These are phyloP conservation scores for Nakazawaea ambrosiae DNA, from an alignment of 805 yeast genomes.

Conservation along the genomic window DNA sequence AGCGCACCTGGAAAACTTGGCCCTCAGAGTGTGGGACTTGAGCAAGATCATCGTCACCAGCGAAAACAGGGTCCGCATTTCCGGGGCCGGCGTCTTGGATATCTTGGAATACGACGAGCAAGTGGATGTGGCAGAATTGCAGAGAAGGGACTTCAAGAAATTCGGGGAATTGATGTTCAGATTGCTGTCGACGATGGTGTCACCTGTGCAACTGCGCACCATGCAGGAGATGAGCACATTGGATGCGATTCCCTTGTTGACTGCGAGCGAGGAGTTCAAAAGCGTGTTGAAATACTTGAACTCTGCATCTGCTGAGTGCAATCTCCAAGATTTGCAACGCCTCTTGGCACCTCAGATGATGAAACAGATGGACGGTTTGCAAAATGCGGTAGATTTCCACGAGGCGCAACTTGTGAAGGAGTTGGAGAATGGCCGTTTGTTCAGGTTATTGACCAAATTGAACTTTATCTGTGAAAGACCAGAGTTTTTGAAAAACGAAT, in stretches of 20 bases:
- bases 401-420: conserved; percentile 63
- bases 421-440: conserved; percentile 81
- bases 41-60: conserved; percentile 70
- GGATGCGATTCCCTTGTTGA: conserved; percentile 22
- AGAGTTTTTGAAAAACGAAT: conserved; percentile 45
- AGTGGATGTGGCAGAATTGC: conserved; percentile 25
- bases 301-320: conserved; percentile 16
- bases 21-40: conserved; percentile 56
- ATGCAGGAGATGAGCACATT: conserved; percentile 5
- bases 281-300: conserved; percentile 31
- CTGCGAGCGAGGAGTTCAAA: conserved; percentile 40
- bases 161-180: conserved; percentile 58
- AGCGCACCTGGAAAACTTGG: conserved; percentile 58
- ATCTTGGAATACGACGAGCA: conserved; percentile 34
- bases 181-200: conserved; percentile 34
- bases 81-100: conserved; percentile 67
- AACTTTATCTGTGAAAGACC: conserved; percentile 74
- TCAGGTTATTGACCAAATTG: conserved; percentile 74
- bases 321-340: conserved; percentile 26
- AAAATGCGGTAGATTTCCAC: conserved; percentile 46
- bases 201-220: conserved; percentile 11
- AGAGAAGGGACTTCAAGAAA: conserved; percentile 47
- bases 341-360: conserved; percentile 39
- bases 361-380: conserved; percentile 40
- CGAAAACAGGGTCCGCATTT: conserved; percentile 62